These are phyloP conservation scores for Bretziella fagacearum DNA, from an alignment of 2,329 filamentous ascomycete species.

Conservation along the genomic window DNA sequence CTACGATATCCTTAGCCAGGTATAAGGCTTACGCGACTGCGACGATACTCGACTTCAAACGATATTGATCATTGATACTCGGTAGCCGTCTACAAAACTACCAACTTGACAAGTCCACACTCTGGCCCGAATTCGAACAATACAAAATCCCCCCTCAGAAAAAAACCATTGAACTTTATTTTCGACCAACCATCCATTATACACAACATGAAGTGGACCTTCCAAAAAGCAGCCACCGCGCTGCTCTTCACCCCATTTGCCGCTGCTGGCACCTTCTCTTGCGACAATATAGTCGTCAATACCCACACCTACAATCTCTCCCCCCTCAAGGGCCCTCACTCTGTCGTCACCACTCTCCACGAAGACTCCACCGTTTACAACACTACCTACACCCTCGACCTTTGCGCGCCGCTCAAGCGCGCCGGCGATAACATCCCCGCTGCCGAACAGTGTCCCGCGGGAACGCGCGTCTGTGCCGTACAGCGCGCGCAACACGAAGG, in stretches of 20 bases:
- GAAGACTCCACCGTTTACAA: conserved; percentile 42
- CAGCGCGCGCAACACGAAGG: conserved; percentile 36
- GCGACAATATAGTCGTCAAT: conserved; percentile 43
- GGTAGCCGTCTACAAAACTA: neutral
- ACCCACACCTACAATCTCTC: conserved; percentile 46
- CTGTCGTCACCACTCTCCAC: conserved; percentile 43
- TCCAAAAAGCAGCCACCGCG: conserved; percentile 1
- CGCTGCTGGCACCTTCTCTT: conserved; percentile 37
- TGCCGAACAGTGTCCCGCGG: conserved; percentile 47
- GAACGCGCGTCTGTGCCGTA: conserved; percentile 64
- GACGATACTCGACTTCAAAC: too few species aligned
- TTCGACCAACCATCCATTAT: too few species aligned
- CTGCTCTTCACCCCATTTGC: conserved; percentile 23
- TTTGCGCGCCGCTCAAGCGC: conserved; percentile 52
- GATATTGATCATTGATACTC: too few species aligned
- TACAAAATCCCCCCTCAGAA: too few species aligned
- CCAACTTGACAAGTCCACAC: neutral
- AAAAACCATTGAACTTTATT: too few species aligned
- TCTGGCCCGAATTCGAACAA: too few species aligned
- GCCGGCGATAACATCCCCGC: conserved; percentile 34
- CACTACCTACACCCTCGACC: conserved; percentile 66
- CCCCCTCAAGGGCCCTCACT: conserved; percentile 48
- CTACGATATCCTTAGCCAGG: too few species aligned
- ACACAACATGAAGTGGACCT: conserved; percentile 1
- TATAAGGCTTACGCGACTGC: too few species aligned